phyloP scores from a whole-genome alignment of 371 early-diverging fungal species.

The Mucor mucedo region DNA sequence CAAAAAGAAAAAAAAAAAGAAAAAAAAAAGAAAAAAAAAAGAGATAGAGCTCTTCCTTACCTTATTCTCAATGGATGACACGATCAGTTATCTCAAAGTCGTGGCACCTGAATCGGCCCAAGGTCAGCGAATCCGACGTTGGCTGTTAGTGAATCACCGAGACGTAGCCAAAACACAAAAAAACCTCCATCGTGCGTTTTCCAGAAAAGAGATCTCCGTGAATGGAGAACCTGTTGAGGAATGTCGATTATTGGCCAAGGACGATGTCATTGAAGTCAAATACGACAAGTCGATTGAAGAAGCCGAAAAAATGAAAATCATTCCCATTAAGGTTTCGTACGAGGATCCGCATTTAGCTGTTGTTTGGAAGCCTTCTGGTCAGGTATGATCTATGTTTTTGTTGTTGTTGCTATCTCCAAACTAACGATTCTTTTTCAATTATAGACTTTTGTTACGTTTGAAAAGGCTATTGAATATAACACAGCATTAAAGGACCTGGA shows the following conservation, averaged over 20 bases:
- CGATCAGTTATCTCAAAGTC: slow-evolving; percentile 15
- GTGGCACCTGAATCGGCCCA: slow-evolving; percentile 14
- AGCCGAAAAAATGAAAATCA: slow-evolving; percentile 30
- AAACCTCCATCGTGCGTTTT: slow-evolving; percentile 38
- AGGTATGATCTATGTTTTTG: slow-evolving; percentile 20
- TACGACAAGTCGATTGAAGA: slow-evolving; percentile 49
- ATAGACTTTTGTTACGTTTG: slow-evolving; percentile 33
- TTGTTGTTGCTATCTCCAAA: too few relatives aligned
- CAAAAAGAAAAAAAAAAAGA: background rate
- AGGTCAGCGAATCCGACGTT: slow-evolving; percentile 31
- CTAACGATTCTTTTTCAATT: background rate
- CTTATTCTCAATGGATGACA: background rate
- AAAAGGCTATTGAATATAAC: slow-evolving; percentile 33
- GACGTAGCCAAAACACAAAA: slow-evolving; percentile 42
- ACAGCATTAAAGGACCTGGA: slow-evolving; percentile 26
- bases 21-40: background rate
- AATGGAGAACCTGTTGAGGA: slow-evolving; percentile 53
- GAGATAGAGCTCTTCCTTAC: too few relatives aligned
- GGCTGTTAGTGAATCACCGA: slow-evolving; percentile 32
- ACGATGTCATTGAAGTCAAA: slow-evolving; percentile 50
- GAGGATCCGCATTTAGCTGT: slow-evolving; percentile 58
- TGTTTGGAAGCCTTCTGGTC: slow-evolving; percentile 61
- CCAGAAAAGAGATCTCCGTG: slow-evolving; percentile 49
- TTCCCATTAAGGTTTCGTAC: slow-evolving; percentile 46
- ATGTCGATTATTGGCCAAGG: slow-evolving; percentile 41